Evolutionary conservation across 1,139 yeast species (phyloP).

Genomic region (Lodderomyces pseudojiufengensis): DNA sequence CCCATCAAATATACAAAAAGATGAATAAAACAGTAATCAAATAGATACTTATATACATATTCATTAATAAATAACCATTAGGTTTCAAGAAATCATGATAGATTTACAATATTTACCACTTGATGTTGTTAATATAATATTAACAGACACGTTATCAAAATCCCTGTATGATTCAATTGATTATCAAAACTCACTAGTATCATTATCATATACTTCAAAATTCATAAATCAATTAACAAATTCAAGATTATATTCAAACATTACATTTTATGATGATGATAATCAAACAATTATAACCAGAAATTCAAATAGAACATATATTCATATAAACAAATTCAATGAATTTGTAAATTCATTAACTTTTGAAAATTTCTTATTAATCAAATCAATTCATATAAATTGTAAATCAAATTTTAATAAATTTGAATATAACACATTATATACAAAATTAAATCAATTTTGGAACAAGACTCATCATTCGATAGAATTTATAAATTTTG

Average conservation of each 20-base stretch:
- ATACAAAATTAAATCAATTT: constrained; percentile 8
- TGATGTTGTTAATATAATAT: constrained; percentile 2
- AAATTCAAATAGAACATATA: constrained; percentile 6
- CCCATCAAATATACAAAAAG: no score
- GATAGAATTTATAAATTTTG: constrained; percentile 14
- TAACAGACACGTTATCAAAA: not conserved
- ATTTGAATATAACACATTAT: constrained; percentile 12
- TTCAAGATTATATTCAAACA: constrained; percentile 10
- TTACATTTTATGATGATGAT: constrained; percentile 13
- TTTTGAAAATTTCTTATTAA: constrained; percentile 8
- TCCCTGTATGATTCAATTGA: constrained; percentile 2
- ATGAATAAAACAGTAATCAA: no score
- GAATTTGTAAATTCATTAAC: constrained; percentile 9
- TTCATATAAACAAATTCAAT: constrained; percentile 10
- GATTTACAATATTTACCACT: not conserved
- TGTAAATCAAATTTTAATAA: constrained; percentile 13
- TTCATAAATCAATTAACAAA: constrained; percentile 9
- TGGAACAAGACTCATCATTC: constrained; percentile 11
- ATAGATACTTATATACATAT: no score
- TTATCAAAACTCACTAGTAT: constrained; percentile 6
- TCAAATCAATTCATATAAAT: constrained; percentile 12
- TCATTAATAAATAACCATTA: no score
- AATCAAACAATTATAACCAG: constrained; percentile 6
- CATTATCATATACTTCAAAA: constrained; percentile 9
- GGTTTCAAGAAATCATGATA: no score